Conservation (phyloP, 2,329 filamentous ascomycete genomes). For the Teratosphaeria gauchensis region DNA sequence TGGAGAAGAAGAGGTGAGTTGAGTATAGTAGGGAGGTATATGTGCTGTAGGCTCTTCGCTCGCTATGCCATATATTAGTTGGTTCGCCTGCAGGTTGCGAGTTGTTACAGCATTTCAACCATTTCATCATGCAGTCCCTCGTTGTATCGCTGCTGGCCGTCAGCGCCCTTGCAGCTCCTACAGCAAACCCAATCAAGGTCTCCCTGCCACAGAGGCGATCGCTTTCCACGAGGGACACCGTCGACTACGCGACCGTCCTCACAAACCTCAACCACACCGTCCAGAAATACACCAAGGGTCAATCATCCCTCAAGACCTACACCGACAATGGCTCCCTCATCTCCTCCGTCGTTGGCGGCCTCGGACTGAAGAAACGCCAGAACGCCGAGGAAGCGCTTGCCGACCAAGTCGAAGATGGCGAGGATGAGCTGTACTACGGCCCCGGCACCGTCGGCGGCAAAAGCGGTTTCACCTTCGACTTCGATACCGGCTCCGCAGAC, state of each 20-base stretch:
- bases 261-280: conserved; percentile 2
- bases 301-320: neutral
- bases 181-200: neutral
- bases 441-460: conserved; percentile 1
- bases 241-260: neutral
- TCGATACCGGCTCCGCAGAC: conserved; percentile 17
- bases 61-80: too few relatives aligned
- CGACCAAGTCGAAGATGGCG: conserved; percentile 1
- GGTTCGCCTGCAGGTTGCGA: too few relatives aligned
- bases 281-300: conserved; percentile 1
- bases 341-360: neutral
- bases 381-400: neutral
- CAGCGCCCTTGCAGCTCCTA: neutral
- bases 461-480: conserved; percentile 13
- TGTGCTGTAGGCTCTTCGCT: too few relatives aligned
- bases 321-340: neutral
- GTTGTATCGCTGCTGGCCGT: neutral
- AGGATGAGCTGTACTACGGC: conserved; percentile 4
- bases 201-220: neutral
- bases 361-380: neutral
- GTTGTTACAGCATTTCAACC: too few relatives aligned
- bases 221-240: neutral
- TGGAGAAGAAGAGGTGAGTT: too few relatives aligned
- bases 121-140: neutral
- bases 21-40: too few relatives aligned